These are phyloP conservation scores for Geranium incanum DNA, from an alignment of 441 rosid genomes.

Conservation along the genomic window DNA sequence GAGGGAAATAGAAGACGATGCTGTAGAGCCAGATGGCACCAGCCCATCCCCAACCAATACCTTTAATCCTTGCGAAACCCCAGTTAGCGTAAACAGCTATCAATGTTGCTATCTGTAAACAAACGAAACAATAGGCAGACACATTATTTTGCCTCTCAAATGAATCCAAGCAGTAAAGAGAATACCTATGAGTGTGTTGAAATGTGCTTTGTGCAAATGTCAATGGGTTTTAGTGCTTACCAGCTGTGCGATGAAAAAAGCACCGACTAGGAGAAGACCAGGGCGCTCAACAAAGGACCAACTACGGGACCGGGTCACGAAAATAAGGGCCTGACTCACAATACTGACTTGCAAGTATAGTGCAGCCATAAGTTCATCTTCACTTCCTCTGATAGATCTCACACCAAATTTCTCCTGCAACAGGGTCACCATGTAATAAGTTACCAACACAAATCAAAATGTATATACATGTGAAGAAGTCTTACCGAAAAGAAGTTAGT, in stretches of 20 bases:
- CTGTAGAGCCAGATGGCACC: constrained; percentile 81
- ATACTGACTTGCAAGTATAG: constrained; percentile 90
- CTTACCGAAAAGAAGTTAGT: constrained; percentile 67
- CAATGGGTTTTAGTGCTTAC: constrained; percentile 28
- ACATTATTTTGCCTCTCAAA: no score
- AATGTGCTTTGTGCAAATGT: background rate
- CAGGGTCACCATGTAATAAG: background rate
- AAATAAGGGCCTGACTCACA: constrained; percentile 83
- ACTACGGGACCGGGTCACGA: constrained; percentile 85
- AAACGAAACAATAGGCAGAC: background rate
- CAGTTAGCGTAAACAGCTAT: constrained; percentile 64
- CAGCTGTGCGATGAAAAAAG: constrained; percentile 60
- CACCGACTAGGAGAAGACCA: constrained; percentile 44
- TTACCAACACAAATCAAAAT: no score
- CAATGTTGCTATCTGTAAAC: constrained; percentile 61
- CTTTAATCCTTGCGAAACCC: constrained; percentile 70
- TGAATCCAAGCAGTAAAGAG: background rate
- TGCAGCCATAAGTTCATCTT: constrained; percentile 67
- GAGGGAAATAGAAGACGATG: constrained; percentile 63
- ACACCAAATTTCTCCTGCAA: constrained; percentile 66
- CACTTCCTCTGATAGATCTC: constrained; percentile 29
- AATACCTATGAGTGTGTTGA: background rate
- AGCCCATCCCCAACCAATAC: constrained; percentile 94
- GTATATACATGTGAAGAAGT: no score
- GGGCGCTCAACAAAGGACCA: constrained; percentile 88